phyloP scores from a whole-genome alignment of 345 rosid genomes.

The Sonneratia caseolaris region DNA sequence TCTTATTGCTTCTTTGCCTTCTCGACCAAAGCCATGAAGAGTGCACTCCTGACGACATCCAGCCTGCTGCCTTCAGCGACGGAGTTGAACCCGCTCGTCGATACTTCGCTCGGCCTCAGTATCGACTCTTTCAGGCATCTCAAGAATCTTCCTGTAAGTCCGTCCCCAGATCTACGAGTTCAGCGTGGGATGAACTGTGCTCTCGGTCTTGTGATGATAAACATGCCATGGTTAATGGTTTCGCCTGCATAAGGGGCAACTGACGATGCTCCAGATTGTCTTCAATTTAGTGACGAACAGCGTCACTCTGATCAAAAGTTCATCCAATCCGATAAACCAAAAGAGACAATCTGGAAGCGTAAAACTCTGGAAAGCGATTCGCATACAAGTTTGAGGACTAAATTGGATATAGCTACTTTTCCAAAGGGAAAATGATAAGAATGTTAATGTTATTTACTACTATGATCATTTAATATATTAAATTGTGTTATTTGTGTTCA shows the following conservation, averaged over 20 bases:
- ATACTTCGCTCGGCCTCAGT: slow-evolving; percentile 56
- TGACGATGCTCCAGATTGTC: too few relatives aligned
- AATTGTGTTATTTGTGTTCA: neutral
- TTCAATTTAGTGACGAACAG: too few relatives aligned
- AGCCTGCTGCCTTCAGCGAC: neutral
- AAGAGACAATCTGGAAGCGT: too few relatives aligned
- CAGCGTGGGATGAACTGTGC: too few relatives aligned
- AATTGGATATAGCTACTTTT: neutral
- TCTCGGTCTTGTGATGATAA: too few relatives aligned
- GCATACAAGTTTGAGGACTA: neutral
- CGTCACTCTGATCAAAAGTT: too few relatives aligned
- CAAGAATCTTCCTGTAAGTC: slow-evolving; percentile 24
- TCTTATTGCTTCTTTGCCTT: neutral
- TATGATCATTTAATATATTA: too few relatives aligned
- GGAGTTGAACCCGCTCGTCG: slow-evolving; percentile 4
- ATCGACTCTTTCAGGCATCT: slow-evolving; percentile 22
- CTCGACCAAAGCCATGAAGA: slow-evolving; percentile 1
- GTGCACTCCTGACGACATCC: neutral
- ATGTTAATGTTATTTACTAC: too few relatives aligned
- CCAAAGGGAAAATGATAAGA: too few relatives aligned
- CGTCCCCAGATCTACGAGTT: neutral
- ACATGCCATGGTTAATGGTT: too few relatives aligned
- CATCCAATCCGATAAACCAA: too few relatives aligned
- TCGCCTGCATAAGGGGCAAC: too few relatives aligned
- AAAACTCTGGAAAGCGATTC: neutral